These are phyloP conservation scores for Pulicaria dysenterica DNA, from an alignment of 129 eudicot species.

Conservation along the genomic window DNA sequence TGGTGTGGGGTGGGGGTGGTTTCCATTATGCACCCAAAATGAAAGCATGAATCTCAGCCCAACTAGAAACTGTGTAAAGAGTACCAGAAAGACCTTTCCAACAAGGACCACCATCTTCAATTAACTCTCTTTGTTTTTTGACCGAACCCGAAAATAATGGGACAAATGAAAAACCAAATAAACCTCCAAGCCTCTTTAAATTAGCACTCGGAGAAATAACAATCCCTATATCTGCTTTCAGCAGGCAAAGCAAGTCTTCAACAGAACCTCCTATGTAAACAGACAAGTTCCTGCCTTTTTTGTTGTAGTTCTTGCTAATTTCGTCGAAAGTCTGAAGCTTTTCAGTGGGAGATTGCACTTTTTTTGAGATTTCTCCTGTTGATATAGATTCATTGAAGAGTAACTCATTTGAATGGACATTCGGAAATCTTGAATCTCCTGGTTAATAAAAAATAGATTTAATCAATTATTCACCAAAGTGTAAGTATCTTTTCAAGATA, in stretches of 20 bases:
- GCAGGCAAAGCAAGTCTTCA: constrained; percentile 56
- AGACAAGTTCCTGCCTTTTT: constrained; percentile 27
- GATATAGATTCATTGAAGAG: constrained; percentile 45
- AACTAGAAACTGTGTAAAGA: constrained; percentile 62
- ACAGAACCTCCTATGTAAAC: constrained; percentile 67
- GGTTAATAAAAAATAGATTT: constrained; percentile 8
- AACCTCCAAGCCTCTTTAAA: constrained; percentile 43
- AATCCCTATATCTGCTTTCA: constrained; percentile 62
- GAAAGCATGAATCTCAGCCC: constrained; percentile 67
- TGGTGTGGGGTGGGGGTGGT: not conserved
- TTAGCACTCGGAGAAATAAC: constrained; percentile 52
- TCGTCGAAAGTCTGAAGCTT: constrained; percentile 53
- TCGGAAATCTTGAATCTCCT: constrained; percentile 36
- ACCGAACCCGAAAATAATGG: constrained; percentile 62
- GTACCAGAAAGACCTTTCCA: constrained; percentile 43
- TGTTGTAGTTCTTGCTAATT: constrained; percentile 22
- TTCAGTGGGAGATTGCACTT: constrained; percentile 56
- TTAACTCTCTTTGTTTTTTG: constrained; percentile 52
- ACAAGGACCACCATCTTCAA: constrained; percentile 40
- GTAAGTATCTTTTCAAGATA: not conserved
- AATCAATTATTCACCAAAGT: not conserved
- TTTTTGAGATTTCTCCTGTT: constrained; percentile 50
- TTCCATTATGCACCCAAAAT: constrained; percentile 45
- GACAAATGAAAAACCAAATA: constrained; percentile 57
- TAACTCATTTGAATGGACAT: constrained; percentile 54